phyloP scores from a whole-genome alignment of 2,329 filamentous ascomycete species.

The Daldinia eschscholtzii region DNA sequence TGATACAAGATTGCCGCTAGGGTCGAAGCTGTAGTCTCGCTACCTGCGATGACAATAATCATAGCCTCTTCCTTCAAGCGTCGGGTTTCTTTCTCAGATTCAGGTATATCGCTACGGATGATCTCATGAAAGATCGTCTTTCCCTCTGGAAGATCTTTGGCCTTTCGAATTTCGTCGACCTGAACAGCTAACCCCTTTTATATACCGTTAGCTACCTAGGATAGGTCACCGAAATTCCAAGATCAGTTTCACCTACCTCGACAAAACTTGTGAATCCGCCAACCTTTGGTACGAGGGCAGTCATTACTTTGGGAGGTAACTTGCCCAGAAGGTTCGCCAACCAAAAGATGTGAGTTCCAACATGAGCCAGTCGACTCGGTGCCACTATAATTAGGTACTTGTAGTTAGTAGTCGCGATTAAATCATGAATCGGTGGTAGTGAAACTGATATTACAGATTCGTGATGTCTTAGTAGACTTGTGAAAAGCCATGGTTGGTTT shows the following conservation, averaged over 20 bases:
- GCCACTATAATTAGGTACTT: conserved; percentile 18
- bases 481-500: neutral
- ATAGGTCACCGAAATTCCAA: neutral
- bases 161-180: conserved; percentile 40
- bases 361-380: conserved; percentile 37
- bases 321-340: conserved; percentile 40
- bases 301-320: conserved; percentile 44
- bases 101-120: conserved; percentile 41
- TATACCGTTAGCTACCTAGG: conserved; percentile 3
- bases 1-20: conserved; percentile 40
- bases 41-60: conserved; percentile 37
- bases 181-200: conserved; percentile 31
- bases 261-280: conserved; percentile 35
- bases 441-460: neutral
- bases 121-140: conserved; percentile 49
- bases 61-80: conserved; percentile 41
- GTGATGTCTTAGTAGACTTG: neutral
- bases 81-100: conserved; percentile 39
- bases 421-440: neutral
- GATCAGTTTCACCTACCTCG: conserved; percentile 23
- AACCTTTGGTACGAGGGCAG: conserved; percentile 36
- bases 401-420: conserved; percentile 13
- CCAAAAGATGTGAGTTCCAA: conserved; percentile 45
- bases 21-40: conserved; percentile 44
- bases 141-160: conserved; percentile 43